phyloP scores from a whole-genome alignment of 176 grass and related monocot species.

The Oryza rufipogon region DNA sequence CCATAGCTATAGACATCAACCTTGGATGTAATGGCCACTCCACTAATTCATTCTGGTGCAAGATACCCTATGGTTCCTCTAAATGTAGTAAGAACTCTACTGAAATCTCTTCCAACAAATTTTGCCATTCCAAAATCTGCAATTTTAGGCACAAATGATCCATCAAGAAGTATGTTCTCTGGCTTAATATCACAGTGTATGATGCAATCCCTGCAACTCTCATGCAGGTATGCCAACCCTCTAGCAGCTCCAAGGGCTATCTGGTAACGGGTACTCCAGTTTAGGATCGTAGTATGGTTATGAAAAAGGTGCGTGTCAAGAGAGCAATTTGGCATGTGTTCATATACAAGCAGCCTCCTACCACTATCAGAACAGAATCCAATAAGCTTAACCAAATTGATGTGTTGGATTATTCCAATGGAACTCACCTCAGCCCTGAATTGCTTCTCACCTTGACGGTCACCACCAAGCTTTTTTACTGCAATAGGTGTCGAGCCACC shows the following conservation, averaged over 20 bases:
- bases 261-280: slow-evolving; percentile 41
- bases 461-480: slow-evolving; percentile 44
- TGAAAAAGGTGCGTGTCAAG: slow-evolving; percentile 47
- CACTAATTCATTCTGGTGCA: slow-evolving; percentile 56
- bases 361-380: slow-evolving; percentile 42
- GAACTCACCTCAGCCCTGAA: slow-evolving; percentile 59
- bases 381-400: slow-evolving; percentile 53
- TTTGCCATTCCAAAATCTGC: neutral
- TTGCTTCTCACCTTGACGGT: slow-evolving; percentile 45
- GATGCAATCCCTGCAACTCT: neutral
- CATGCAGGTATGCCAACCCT: neutral
- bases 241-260: slow-evolving; percentile 8
- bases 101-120: slow-evolving; percentile 45
- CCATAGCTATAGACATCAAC: slow-evolving; percentile 59
- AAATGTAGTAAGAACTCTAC: slow-evolving; percentile 48
- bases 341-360: slow-evolving; percentile 45
- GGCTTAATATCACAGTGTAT: neutral
- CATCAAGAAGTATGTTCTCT: neutral
- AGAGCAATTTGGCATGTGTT: slow-evolving; percentile 52
- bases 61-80: slow-evolving; percentile 57
- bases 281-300: neutral
- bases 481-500: slow-evolving; percentile 35
- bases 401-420: slow-evolving; percentile 51
- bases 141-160: neutral
- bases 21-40: slow-evolving; percentile 46